Conservation (phyloP, 1,284 basidiomycete genomes). For the Pholiota adiposa region DNA sequence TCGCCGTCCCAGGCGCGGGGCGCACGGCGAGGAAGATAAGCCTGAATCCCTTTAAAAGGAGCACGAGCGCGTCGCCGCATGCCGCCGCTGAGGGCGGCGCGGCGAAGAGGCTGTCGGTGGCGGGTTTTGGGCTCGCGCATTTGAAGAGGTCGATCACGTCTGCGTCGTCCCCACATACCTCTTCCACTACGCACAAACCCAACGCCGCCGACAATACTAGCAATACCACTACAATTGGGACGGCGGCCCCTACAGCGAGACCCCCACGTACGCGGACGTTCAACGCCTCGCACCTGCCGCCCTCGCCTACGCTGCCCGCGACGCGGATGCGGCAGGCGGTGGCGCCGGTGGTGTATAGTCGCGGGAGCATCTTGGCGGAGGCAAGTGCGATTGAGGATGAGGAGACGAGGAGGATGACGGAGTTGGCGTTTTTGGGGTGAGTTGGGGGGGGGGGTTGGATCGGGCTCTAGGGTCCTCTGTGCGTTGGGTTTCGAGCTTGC, state of each 20-base stretch:
- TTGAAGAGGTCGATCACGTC: neutral
- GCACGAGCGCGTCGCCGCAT: neutral
- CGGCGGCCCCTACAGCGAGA: too few species aligned
- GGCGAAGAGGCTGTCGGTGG: too few species aligned
- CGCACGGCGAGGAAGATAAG: constrained; percentile 26
- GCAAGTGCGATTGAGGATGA: constrained; percentile 61
- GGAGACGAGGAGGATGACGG: constrained; percentile 67
- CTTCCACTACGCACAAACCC: constrained; percentile 37
- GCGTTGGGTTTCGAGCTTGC: neutral
- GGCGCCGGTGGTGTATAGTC: constrained; percentile 59
- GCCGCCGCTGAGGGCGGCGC: neutral
- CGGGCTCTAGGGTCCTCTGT: neutral
- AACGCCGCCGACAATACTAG: too few species aligned
- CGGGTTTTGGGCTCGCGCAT: too few species aligned
- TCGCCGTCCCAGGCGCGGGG: neutral
- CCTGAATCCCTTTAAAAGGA: constrained; percentile 36
- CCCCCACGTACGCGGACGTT: constrained; percentile 21
- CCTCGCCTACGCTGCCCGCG: constrained; percentile 19
- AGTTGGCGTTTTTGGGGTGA: constrained; percentile 67
- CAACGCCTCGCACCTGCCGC: constrained; percentile 36
- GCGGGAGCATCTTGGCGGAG: constrained; percentile 56
- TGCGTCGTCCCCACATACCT: constrained; percentile 17
- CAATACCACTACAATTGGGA: too few species aligned
- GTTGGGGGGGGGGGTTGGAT: neutral
- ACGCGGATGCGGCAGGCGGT: constrained; percentile 43